Percentiles rank a stretch among this genome's conserved stretches.
Evolutionary conservation across 192 early-diverging fungal species (phyloP).

Genomic region (Gryganskiella cystojenkinii): DNA sequence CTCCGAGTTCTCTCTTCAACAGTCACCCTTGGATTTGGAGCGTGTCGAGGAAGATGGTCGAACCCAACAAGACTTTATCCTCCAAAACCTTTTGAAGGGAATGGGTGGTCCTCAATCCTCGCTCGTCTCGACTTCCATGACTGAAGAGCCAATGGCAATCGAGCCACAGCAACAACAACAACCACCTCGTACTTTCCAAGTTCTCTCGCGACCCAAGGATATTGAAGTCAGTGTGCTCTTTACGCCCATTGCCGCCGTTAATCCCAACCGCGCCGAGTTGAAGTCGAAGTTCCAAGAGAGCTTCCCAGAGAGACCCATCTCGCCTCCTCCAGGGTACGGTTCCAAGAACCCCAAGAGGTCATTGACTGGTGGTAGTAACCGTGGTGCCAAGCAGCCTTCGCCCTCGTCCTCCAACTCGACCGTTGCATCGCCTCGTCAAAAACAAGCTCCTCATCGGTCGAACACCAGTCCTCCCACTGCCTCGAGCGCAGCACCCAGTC

Average conservation of each 20-base stretch:
- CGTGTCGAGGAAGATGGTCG: neutral
- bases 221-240: conserved; percentile 28
- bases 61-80: neutral
- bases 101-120: too few species aligned
- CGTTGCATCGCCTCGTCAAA: neutral
- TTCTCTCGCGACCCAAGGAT: conserved; percentile 25
- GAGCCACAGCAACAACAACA: too few species aligned
- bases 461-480: neutral
- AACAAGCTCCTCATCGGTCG: neutral
- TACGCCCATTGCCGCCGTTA: conserved; percentile 9
- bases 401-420: conserved; percentile 9
- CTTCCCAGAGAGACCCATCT: conserved; percentile 42
- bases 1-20: conserved; percentile 38
- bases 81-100: too few species aligned
- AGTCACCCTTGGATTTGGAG: conserved; percentile 37
- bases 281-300: conserved; percentile 43
- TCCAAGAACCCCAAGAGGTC: neutral
- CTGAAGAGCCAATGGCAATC: too few species aligned
- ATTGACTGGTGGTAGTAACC: conserved; percentile 1
- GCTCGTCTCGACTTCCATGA: too few species aligned
- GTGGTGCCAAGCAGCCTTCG: neutral
- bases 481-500: neutral
- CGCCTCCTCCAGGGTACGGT: conserved; percentile 29
- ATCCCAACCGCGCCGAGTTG: conserved; percentile 18
- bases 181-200: conserved; percentile 7